Base-by-base conservation (phyloP, 768 basidiomycete genomes). In the Cyclocybe cylindracea region DNA sequence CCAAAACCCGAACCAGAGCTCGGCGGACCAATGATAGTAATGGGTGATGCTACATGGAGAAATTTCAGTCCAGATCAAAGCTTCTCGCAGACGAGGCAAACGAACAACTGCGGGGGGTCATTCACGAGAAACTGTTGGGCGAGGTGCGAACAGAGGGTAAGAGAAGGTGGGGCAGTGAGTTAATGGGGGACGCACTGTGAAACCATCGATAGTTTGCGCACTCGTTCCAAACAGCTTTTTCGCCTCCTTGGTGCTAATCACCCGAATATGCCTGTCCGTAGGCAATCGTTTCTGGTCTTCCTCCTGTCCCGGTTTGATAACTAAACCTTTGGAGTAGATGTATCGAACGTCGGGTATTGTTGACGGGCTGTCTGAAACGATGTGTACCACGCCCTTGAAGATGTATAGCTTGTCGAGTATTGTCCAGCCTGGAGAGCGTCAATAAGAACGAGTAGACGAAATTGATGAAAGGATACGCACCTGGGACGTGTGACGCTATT, bases 11-110 rank as follows among this genome's bases (percentile, higher is more conserved):
- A 92, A 91, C 73, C 90, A 87, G 14, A 94, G 81, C 64, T 98
- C 94, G 4, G 94, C 94, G 32, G 88, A 83, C 83, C 90, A 94
- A 62, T 98, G 94, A 66, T 94, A 96, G 66, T 95, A 96, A 68
- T 96, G 94, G 1, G 88, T 89, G 50, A 96, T 79, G 70, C 90
- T 92, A 42, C 38, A 19, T 31, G 24, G 24, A 7, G 46, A 31
- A 44, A 16, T 7, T 39, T 39, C 34, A 52, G 39, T 49, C 19
- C 48, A 33, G 10, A 16, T 14, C n/a, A 18, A n/a, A 1, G 51
- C 46, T 10, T 31, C 24, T 14, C 29, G 10, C 24, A 14, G 29
- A 34, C n/a, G 16, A 36, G 19, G 24, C 48, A 44, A 41, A 74
- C 85, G 52, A 64, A 90, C 88, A 84, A 97, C 76, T 97, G 93